These are phyloP conservation scores for Podaxis sp. DNA, from an alignment of 768 basidiomycete species.

Conservation along the genomic window DNA sequence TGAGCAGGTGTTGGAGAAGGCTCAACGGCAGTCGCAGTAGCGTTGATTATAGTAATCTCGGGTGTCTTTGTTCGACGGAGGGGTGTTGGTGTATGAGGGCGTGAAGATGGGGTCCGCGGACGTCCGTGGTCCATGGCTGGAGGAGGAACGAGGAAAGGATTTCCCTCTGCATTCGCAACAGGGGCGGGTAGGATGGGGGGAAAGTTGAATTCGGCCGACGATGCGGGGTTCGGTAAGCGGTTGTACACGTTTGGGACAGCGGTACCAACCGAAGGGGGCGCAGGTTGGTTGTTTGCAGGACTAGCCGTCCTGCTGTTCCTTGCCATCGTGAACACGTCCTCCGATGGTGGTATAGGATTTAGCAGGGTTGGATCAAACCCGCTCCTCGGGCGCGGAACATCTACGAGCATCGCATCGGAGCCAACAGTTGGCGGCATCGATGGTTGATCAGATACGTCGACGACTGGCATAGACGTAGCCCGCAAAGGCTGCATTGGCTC, in stretches of 20 bases:
- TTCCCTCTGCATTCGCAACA: not conserved
- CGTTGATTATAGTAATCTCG: constrained; percentile 7
- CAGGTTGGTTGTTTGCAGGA: constrained; percentile 7
- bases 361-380: constrained; percentile 54
- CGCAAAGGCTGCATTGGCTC: constrained; percentile 19
- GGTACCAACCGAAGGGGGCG: not conserved
- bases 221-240: not conserved
- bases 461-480: not conserved
- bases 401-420: constrained; percentile 32
- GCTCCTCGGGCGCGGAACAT: constrained; percentile 30
- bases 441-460: constrained; percentile 16
- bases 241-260: not conserved
- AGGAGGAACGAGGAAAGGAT: too few species aligned
- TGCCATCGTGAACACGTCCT: not conserved
- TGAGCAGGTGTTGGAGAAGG: constrained; percentile 24
- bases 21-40: constrained; percentile 16
- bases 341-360: constrained; percentile 42
- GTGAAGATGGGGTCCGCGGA: constrained; percentile 12
- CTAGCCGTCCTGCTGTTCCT: constrained; percentile 10
- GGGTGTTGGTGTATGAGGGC: constrained; percentile 18
- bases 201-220: not conserved
- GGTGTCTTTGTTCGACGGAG: constrained; percentile 14
- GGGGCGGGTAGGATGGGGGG: not conserved
- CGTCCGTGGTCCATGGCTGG: too few species aligned
- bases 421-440: not conserved